Evolutionary conservation across 257 asterid genomes (phyloP), one percentile per base, ranked within the genome.

Genomic region (Solanum tarapatanum): DNA sequence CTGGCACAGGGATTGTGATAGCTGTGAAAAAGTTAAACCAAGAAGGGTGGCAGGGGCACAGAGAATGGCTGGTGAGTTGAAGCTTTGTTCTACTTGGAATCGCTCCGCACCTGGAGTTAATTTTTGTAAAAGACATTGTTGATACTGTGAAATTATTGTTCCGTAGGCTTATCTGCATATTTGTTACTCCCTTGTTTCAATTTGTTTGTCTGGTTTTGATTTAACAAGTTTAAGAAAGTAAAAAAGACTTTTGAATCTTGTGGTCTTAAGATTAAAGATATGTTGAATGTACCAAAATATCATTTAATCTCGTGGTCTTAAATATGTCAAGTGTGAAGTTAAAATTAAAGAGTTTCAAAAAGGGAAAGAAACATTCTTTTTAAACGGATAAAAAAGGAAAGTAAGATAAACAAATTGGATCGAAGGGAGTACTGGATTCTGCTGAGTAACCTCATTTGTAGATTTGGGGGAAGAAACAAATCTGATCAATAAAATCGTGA

Each of bases 11-110:
- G 35, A 82, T 87, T 37, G 82, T 45, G 72, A 69, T 87, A 66
- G 89, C 89, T 9, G 89, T 87, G 28, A 87, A 87, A 35, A 87
- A 82, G 87, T 69, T 87, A 43, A 87, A 79, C 83, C 87, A 87
- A 82, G 89, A 66, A 60, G 89, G 89, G 43, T 48, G 87, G 87
- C 89, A 87, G 37, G 89, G 87, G 41, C 89, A 87, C 89, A 48
- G 86, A 72, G 89, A 87, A 83, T 87, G 89, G 89, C 72, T 87
- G 87, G 89, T 87, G 83, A 70, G 87, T 69, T 32, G 17, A 16
- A 19, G 51, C 21, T 84, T 70, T 85, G 69, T 82, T 82, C 43
- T 82, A 48, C 28, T 19, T 48, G 69, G 41, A 28, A 66, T 48
- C 6, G 3, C 10, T 41, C 62, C 4, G 11, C 66, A 9, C 1